Base-by-base conservation (phyloP, 345 rosid species). In the Rubroshorea leprosula region DNA sequence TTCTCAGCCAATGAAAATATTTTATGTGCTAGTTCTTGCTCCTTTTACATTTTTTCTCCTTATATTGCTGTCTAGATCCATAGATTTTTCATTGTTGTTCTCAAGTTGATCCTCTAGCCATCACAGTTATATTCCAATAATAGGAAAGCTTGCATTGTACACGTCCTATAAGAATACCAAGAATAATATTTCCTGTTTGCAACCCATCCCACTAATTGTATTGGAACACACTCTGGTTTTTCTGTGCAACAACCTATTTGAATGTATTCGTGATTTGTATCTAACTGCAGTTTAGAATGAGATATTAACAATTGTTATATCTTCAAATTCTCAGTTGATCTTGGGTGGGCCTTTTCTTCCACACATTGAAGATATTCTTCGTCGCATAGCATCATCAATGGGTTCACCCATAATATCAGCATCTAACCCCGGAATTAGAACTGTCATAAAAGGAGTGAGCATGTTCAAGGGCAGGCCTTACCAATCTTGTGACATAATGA, bases 261-360 rank as follows among this genome's bases (percentile, higher is more conserved):
- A 13, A 35, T 35, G 1, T 2, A 2, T 35, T 35, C 41, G 12
- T 35, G 41, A 8, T 35, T 35, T 13, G 7, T 35, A 35, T 27
- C 8, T 3, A 35, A 6, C 41, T 35, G 5, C 12, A 35, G 12
- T 35, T 27, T 8, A 35, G 5, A 35, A 35, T 35, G 5, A 35
- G 1, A 35, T 35, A 35, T 10, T 35, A 35, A 35, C 41, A 10
- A 10, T 35, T 35, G 7, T 35, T 13, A 3, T 35, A 1, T 35
- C 12, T 54, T 53, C 57, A 16, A 21, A 67, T 52, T 60, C 75
- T 62, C 80, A 83, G 94, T 44, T 81, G 54, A 71, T 86, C 69
- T 66, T 83, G 21, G 97, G 99, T 50, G 97, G 99, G 8, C 96
- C 92, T n/a, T 85, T 93, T 72, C 78, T 82, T 69, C 85, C 90